These are phyloP conservation scores for Strobilomyces echinocephalus DNA, from an alignment of 768 basidiomycete genomes.

Conservation along the genomic window DNA sequence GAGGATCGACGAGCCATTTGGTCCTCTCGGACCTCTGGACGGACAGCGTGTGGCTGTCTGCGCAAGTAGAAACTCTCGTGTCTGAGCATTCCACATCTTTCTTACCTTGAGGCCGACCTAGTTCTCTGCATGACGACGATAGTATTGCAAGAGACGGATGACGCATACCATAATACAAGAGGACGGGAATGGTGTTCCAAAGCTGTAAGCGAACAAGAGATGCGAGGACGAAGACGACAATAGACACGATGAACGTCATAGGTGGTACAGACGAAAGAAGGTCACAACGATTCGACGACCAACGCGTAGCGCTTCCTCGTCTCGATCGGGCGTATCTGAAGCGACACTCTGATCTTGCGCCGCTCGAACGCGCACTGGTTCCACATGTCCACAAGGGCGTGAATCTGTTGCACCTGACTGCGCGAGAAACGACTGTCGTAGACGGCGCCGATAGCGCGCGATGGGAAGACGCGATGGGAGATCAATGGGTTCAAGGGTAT, in stretches of 20 bases:
- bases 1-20: no score
- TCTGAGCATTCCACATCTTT: no score
- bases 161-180: no score
- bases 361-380: conserved; percentile 32
- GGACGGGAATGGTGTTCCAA: neutral
- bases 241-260: conserved; percentile 1
- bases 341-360: conserved; percentile 23
- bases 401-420: conserved; percentile 18
- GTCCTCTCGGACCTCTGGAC: no score
- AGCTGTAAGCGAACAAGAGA: neutral
- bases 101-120: no score
- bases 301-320: conserved; percentile 10
- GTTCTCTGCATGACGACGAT: no score
- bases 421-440: conserved; percentile 22
- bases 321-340: conserved; percentile 8
- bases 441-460: conserved; percentile 7
- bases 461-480: conserved; percentile 15
- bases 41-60: no score
- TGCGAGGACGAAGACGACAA: neutral
- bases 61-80: no score
- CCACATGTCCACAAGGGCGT: conserved; percentile 26
- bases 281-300: conserved; percentile 25
- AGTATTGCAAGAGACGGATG: no score
- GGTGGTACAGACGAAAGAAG: neutral
- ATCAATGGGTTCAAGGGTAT: conserved; percentile 14